phyloP scores from a whole-genome alignment of 2,329 filamentous ascomycete species.

The Beauveria sp. region DNA sequence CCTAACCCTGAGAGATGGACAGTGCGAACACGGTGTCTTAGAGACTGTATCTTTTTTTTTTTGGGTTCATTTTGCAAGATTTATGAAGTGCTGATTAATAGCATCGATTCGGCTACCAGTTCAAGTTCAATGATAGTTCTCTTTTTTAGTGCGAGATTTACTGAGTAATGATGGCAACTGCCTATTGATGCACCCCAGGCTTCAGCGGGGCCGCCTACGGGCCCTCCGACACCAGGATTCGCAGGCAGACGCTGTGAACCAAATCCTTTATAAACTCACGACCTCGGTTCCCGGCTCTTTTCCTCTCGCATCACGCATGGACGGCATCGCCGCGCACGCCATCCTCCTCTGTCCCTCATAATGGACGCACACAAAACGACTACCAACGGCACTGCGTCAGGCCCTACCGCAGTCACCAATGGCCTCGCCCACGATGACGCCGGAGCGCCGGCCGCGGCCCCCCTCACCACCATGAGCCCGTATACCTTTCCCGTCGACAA shows the following conservation, averaged over 20 bases:
- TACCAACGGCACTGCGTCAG: not conserved
- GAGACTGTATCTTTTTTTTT: not conserved
- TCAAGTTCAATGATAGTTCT: too few relatives aligned
- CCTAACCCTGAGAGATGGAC: not conserved
- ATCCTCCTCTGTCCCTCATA: not conserved
- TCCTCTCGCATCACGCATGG: not conserved
- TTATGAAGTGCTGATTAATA: not conserved
- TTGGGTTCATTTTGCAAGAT: not conserved
- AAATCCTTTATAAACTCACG: not conserved
- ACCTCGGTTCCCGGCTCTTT: not conserved
- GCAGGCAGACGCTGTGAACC: not conserved
- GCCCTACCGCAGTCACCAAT: not conserved
- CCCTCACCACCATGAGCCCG: conserved; percentile 7
- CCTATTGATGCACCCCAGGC: conserved; percentile 4
- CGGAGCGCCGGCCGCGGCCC: not conserved
- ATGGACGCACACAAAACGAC: not conserved
- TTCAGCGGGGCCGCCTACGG: not conserved
- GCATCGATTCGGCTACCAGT: not conserved
- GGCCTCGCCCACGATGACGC: not conserved
- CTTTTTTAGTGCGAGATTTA: not conserved
- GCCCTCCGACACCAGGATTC: not conserved
- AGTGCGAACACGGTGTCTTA: not conserved
- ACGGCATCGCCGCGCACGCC: conserved; percentile 5
- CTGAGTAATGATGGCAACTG: conserved; percentile 1
- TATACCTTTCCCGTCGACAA: conserved; percentile 54